Evolutionary conservation across 2,329 filamentous ascomycete species (phyloP), one percentile per base, ranked within the genome.

Genomic region (Fragosphaeria purpurea): DNA sequence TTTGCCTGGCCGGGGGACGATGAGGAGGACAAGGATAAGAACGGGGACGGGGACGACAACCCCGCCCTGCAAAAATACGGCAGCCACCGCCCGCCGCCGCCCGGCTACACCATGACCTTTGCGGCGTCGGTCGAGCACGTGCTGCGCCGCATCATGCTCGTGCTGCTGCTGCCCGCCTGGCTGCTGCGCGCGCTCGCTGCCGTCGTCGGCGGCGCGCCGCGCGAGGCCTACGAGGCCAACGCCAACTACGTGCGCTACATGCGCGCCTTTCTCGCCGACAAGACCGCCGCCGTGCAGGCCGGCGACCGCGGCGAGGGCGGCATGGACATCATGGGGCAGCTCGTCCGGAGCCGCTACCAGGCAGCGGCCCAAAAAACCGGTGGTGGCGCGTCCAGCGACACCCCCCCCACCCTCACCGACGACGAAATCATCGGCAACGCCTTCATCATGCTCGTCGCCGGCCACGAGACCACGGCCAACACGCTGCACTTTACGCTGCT

Each of bases 391-490:
- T 56, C n/a, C 13, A 49, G 51, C 22, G 47, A 41, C 42, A 50
- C 60, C 30, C 38, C 13, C 2, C 11, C 10, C 0, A 48, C 65
- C 13, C 64, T 85, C n/a, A 72, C 67, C 5, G 77, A 82, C 55
- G 72, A 74, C 5, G 84, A 89, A 50, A 83, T 90, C 52, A 68
- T 86, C 33, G 84, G 85, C 47, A 89, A 89, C 60, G 80, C 84
- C 22, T 84, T 83, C 55, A 70, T 83, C 58, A 79, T 82, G 65
- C 72, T 79, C 53, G 71, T 90, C 1, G 86, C 87, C 0, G 87
- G 87, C 10, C 86, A 93, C 65, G 87, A 93, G 65, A 90, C 86
- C 1, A 85, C 85, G 2, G 86, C 86, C 45, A 88, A 86, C 63
- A 76, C 79, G 4, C 71, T 89, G 40, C 83, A 90, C 66, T 89